Evolutionary conservation across 331 rosid species (phyloP).

Genomic region (Dryas integrifolia): DNA sequence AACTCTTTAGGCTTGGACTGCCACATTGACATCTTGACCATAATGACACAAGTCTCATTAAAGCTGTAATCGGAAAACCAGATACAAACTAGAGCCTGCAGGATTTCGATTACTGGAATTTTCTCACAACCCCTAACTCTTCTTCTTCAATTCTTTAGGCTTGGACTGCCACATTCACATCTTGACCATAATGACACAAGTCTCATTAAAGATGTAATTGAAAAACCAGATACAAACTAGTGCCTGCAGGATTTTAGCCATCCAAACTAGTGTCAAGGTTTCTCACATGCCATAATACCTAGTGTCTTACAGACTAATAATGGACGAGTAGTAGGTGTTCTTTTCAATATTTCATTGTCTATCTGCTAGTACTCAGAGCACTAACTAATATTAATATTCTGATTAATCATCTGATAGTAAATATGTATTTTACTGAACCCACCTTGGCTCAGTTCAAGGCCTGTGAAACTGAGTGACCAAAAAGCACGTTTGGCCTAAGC

Average conservation of each 20-base stretch:
- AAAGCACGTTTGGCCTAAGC: constrained; percentile 1
- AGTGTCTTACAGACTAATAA: background rate
- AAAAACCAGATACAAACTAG: background rate
- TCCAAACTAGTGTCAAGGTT: background rate
- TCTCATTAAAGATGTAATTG: background rate
- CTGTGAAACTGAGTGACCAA: background rate
- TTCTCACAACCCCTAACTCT: background rate
- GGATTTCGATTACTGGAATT: too few relatives aligned
- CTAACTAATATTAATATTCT: background rate
- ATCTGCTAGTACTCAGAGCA: background rate
- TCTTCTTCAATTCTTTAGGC: background rate
- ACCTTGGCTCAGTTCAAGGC: background rate
- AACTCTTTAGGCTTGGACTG: background rate
- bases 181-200: background rate
- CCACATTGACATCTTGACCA: background rate
- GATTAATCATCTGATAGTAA: background rate
- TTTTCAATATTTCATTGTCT: background rate
- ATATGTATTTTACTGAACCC: background rate
- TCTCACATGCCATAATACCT: background rate
- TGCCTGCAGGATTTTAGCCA: background rate
- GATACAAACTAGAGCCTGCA: background rate
- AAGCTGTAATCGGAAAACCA: background rate
- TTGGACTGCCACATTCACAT: background rate
- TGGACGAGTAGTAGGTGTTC: background rate
- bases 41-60: background rate